Conservation (phyloP, 768 basidiomycete genomes). For the Leccinum subgranulosum region DNA sequence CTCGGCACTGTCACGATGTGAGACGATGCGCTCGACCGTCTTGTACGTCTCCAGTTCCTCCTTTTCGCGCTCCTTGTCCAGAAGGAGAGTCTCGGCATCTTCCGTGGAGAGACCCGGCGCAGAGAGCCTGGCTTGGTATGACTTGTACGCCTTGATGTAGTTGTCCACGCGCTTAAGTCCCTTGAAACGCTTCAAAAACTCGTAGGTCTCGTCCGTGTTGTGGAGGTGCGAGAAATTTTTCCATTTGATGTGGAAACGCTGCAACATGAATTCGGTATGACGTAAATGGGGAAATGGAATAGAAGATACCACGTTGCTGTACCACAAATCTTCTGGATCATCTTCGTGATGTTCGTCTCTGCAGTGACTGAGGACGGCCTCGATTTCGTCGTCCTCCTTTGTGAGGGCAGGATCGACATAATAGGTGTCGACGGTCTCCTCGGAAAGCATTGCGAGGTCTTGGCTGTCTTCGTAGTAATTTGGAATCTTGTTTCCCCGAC, state of each 20-base stretch:
- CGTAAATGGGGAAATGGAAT: not conserved
- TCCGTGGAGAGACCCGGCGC: slow-evolving; percentile 73
- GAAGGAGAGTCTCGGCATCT: slow-evolving; percentile 83
- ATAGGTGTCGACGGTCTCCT: slow-evolving; percentile 50
- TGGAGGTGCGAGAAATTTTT: slow-evolving; percentile 97
- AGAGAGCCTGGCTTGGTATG: slow-evolving; percentile 62
- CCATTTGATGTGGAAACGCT: slow-evolving; percentile 99
- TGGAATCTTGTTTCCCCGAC: slow-evolving; percentile 72
- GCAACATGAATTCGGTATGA: slow-evolving; percentile 13
- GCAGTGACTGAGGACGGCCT: slow-evolving; percentile 82
- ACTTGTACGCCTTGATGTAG: slow-evolving; percentile 90
- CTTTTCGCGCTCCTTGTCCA: slow-evolving; percentile 88
- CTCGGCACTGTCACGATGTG: slow-evolving; percentile 63
- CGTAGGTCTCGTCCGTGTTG: slow-evolving; percentile 98
- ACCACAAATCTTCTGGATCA: slow-evolving; percentile 81
- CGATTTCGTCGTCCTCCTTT: slow-evolving; percentile 82
- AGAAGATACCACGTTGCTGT: slow-evolving; percentile 73
- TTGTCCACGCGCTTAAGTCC: slow-evolving; percentile 98
- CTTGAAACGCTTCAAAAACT: slow-evolving; percentile 92
- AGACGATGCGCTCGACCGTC: slow-evolving; percentile 86
- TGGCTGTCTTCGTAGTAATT: slow-evolving; percentile 80
- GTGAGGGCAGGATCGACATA: slow-evolving; percentile 52
- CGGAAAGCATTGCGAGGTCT: slow-evolving; percentile 69
- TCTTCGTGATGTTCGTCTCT: slow-evolving; percentile 79
- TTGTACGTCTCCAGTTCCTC: slow-evolving; percentile 91